Percentiles rank a stretch among this genome's conserved stretches.
Evolutionary conservation across 2,329 filamentous ascomycete genomes (phyloP).

Genomic region (Pseudonectria foliicola): DNA sequence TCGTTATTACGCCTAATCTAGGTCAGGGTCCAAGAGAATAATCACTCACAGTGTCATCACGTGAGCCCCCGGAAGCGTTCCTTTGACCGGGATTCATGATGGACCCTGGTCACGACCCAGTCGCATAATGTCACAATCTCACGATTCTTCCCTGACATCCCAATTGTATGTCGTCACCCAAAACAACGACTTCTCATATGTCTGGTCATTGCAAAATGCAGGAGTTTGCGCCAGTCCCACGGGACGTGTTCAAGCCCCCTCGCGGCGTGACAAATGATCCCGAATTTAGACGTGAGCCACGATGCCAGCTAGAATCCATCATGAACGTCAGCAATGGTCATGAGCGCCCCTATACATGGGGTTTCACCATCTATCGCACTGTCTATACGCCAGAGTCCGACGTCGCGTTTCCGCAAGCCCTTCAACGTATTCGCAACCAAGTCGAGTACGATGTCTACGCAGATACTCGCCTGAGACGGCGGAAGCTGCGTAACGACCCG

Average conservation of each 20-base stretch:
- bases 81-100: no score
- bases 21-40: no score
- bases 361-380: conserved; percentile 11
- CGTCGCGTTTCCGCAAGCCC: conserved; percentile 2
- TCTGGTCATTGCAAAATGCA: no score
- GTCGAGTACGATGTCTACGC: background rate
- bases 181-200: no score
- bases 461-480: background rate
- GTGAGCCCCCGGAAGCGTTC: no score
- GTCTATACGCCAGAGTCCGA: conserved; percentile 9
- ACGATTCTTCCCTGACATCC: background rate
- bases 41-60: no score
- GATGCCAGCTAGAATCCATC: background rate
- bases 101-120: no score
- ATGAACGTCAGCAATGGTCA: conserved; percentile 3
- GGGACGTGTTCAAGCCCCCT: background rate
- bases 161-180: no score
- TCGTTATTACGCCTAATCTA: no score
- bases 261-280: background rate
- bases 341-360: conserved; percentile 8
- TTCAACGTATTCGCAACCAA: conserved; percentile 8
- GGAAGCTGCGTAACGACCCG: background rate
- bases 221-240: no score
- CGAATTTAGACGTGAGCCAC: conserved; percentile 1
- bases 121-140: background rate